Base-by-base conservation (phyloP, 148 eudicot genomes). In the Chenopodium album region DNA sequence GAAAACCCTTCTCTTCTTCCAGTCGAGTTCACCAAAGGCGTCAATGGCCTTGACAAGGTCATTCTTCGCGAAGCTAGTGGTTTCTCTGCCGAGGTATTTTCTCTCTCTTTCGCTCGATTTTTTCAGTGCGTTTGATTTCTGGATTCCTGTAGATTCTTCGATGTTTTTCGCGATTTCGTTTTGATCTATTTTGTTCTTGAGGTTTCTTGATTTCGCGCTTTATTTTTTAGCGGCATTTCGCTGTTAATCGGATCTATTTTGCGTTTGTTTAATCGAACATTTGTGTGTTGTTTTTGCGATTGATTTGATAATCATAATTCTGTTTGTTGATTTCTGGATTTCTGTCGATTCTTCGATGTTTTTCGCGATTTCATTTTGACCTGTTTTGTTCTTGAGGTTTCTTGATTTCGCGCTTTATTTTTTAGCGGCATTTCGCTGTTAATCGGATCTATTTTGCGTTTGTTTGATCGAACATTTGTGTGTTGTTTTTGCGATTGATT, bases 41-140 rank as follows among this genome's bases (percentile, higher is more conserved):
- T 85, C 66, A 93, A 93, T 87, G 92, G 94, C 88, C 90, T 92
- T 69, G 91, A 92, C 0, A 93, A 92, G 87, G 78, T 94, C 81
- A 74, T 94, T 68, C 97, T 94, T 79, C 97, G 94, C 7, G 92
- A 92, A 56, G 74, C 83, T 71, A 93, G 95, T 69, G 94, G 94
- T 56, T 79, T 89, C 78, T 91, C 98, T 54, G 95, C 85, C 37
- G 99, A 96, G 94, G 99, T 95, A 84, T n/a, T 52, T 52, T 37
- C 31, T 47, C 46, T 76, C 73, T 73, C 64, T 13, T 76, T 56
- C 44, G 26, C 32, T 1, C 70, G 65, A 73, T 16, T 46, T 72
- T 75, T 66, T 26, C 26, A 52, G 46, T 78, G 76, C 65, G 28
- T 71, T 78, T 28, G 62, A 26, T 81, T 46, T 8, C 26, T 62